phyloP scores from a whole-genome alignment of 371 early-diverging fungal species.

The Actinomortierella wolfii region DNA sequence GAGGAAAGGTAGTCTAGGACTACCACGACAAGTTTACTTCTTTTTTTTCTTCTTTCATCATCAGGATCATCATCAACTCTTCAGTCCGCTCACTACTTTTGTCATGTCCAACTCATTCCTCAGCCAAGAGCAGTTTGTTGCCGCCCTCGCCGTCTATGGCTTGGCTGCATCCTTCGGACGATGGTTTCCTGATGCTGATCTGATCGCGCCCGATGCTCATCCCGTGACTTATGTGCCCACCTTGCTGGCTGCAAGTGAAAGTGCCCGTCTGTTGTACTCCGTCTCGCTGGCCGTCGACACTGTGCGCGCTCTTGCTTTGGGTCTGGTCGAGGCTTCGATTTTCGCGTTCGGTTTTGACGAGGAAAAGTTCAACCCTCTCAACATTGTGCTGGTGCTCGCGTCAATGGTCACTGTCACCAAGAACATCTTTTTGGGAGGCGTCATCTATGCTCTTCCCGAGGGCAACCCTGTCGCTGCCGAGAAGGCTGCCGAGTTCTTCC shows the following conservation, averaged over 20 bases:
- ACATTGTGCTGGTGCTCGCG: conserved; percentile 20
- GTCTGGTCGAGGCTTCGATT: conserved; percentile 29
- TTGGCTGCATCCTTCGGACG: conserved; percentile 8
- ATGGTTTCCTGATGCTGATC: conserved; percentile 12
- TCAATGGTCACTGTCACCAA: conserved; percentile 23
- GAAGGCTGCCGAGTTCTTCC: conserved; percentile 33
- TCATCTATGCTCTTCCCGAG: conserved; percentile 23
- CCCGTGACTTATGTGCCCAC: conserved; percentile 31
- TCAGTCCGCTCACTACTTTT: not conserved
- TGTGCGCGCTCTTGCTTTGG: conserved; percentile 27
- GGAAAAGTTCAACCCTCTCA: conserved; percentile 28
- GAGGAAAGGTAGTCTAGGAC: conserved; percentile 1
- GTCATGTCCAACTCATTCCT: conserved; percentile 7
- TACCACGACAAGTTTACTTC: not conserved
- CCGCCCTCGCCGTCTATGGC: conserved; percentile 30
- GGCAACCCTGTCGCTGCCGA: conserved; percentile 23
- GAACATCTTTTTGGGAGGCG: conserved; percentile 33
- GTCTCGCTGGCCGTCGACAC: conserved; percentile 29
- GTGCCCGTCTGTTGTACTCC: conserved; percentile 17
- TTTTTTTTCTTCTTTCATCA: conserved; percentile 6
- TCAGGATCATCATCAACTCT: not conserved
- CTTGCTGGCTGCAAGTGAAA: conserved; percentile 21
- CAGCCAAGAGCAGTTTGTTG: conserved; percentile 35
- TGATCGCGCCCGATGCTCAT: conserved; percentile 40
- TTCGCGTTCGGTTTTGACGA: conserved; percentile 39